Base-by-base conservation (phyloP, 768 basidiomycete species). In the Saitozyma podzolica region DNA sequence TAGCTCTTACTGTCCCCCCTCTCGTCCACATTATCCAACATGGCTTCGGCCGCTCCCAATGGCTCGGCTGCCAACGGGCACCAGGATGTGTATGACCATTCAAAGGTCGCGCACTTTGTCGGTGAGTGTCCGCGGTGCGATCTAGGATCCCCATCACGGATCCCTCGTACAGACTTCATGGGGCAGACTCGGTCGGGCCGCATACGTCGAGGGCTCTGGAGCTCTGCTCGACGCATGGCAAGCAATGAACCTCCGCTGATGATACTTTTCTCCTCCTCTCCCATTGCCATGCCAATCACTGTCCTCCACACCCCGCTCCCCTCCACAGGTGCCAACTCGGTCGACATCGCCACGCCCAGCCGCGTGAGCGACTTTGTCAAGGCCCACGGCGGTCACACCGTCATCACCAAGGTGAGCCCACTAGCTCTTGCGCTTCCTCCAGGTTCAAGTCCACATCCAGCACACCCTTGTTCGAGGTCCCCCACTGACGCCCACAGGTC, bases 321-420 rank as follows among this genome's bases (percentile, higher is more conserved):
- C 54, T 55, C 19, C 14, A 8, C 75, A 97, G 96, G 96, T 74
- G 94, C 92, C 65, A 97, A 97, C 82, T 87, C 90, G 40, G 78
- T 99, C 65, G 91, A 93, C 63, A 88, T 85, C 64, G 94, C 94
- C 40, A 82, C 88, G 37, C 83, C 88, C 37, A 86, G 90, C 58
- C 85, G 84, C 64, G 87, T 99, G 48, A 84, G 87, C 66, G 93
- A 97, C 82, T 99, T 95, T 80, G 94, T 98, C 42, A 88, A 89
- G 77, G 82, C 83, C 54, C 83, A 94, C 78, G 93, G 94, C 9
- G 96, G 96, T 61, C 96, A 99, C 81, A 95, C 96, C 17, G 94
- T 98, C 64, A 97, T 99, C 81, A 96, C 92, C 62, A 98, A 98
- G 83, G 96, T 94, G 71, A 65, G 84, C 29, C 29, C 29, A 5